A percentile compares a stretch with the other conserved stretches of the same genome.
Evolutionary conservation across 1,139 yeast species (phyloP).

Genomic region (Pichia sp.): DNA sequence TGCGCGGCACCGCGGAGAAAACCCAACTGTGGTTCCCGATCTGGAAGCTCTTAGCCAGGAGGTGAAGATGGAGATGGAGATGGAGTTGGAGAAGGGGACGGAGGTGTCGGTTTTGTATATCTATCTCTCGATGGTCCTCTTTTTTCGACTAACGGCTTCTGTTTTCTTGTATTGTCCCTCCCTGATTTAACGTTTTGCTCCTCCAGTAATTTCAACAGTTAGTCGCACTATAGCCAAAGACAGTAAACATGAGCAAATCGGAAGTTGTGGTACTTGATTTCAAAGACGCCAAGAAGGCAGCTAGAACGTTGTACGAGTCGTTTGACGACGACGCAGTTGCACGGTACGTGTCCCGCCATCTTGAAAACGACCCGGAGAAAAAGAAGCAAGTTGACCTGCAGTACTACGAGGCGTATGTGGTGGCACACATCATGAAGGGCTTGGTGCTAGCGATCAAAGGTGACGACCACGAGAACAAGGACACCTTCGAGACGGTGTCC

Average conservation of each 20-base stretch:
- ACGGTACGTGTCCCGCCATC: slow-evolving; percentile 42
- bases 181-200: too few species aligned
- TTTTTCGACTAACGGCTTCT: background rate
- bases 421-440: slow-evolving; percentile 56
- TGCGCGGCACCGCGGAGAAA: slow-evolving; percentile 8
- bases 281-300: slow-evolving; percentile 52
- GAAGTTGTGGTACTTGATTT: slow-evolving; percentile 34
- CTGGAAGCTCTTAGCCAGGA: background rate
- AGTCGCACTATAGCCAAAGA: background rate
- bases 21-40: background rate
- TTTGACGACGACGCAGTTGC: slow-evolving; percentile 53
- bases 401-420: slow-evolving; percentile 53
- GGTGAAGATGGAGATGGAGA: background rate
- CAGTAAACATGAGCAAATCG: slow-evolving; percentile 14
- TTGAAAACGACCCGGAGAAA: slow-evolving; percentile 36
- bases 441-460: slow-evolving; percentile 45
- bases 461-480: slow-evolving; percentile 30
- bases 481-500: slow-evolving; percentile 57
- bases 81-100: background rate
- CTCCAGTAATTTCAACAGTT: background rate
- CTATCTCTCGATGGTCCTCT: background rate
- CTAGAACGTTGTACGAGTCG: slow-evolving; percentile 47
- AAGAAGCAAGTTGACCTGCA: slow-evolving; percentile 42
- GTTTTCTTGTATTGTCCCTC: too few species aligned
- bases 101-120: too few species aligned